Evolutionary conservation across 2,329 filamentous ascomycete genomes (phyloP).

Genomic region (Monilinia fructigena): DNA sequence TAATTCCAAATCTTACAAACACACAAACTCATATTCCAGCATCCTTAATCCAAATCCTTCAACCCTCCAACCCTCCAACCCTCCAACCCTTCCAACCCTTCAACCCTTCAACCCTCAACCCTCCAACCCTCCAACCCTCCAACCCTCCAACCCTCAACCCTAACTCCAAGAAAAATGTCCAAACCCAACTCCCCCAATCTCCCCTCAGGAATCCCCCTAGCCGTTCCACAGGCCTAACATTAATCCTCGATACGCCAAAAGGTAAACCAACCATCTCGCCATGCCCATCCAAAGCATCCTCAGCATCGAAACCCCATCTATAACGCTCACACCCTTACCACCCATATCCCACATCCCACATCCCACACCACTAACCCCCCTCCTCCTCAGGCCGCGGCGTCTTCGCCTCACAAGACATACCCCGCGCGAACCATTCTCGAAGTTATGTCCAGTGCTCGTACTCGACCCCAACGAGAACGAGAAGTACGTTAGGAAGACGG

Average conservation of each 20-base stretch:
- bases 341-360: not conserved
- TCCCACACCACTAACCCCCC: not conserved
- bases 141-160: not conserved
- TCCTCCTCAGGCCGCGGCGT: constrained; percentile 50
- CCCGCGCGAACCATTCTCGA: constrained; percentile 50
- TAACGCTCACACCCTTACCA: not conserved
- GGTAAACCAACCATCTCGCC: constrained; percentile 39
- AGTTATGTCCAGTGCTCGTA: constrained; percentile 52
- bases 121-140: not conserved
- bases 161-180: not conserved
- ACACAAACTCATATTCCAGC: too few relatives aligned
- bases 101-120: too few relatives aligned
- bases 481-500: constrained; percentile 51
- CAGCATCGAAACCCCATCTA: too few relatives aligned
- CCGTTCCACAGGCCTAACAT: constrained; percentile 45
- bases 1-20: too few relatives aligned
- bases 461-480: constrained; percentile 49
- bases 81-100: not conserved
- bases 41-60: too few relatives aligned
- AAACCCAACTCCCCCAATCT: not conserved
- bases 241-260: constrained; percentile 52
- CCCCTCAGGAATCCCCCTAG: constrained; percentile 39
- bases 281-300: too few relatives aligned
- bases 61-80: not conserved
- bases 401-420: constrained; percentile 49